Evolutionary conservation across 2,329 filamentous ascomycete genomes (phyloP), one percentile per base, ranked within the genome.

Genomic region (Claviceps sp.): DNA sequence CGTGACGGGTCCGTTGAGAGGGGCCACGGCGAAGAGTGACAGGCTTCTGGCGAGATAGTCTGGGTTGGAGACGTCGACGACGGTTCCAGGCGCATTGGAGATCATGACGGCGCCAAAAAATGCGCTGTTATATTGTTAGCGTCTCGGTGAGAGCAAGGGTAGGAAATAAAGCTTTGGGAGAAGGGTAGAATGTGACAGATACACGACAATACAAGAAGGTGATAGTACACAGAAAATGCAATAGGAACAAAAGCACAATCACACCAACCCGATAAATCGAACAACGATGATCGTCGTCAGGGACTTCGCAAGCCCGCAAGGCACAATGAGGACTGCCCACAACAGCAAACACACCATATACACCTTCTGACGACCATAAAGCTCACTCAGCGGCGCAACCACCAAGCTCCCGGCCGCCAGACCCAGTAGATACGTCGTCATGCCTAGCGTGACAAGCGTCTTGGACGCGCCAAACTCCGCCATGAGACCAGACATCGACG

Each of bases 21-120:
- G 89, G 0, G 88, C 89, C 51, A 95, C 81, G 11, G 50, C 47
- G 40, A 52, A 56, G 55, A 77, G 80, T 82, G 88, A 95, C 37
- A 95, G 74, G 4, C 82, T 87, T 67, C 95, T 88, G 43, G 84
- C 87, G 16, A 90, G 81, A 60, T 86, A 81, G 48, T 94, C 81
- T 46, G 91, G 86, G 14, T 77, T 76, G n/a, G 87, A 82, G 48
- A 95, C 84, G 64, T 96, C 90, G 30, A 86, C 82, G 11, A 95
- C 78, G 7, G 84, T 88, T 2, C 89, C 90, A 0, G 89, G 88
- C 1, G 85, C 81, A 62, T 94, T 95, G 13, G 82, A 81, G 26
- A 95, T 82, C 79, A 94, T 85, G 43, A 85, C 87, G 5, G 86
- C 79, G 3, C 87, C 63, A 50, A 67, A 87, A 52, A 88, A 53